phyloP scores from a whole-genome alignment of 805 yeast genomes.

The Saturnispora saitoi region DNA sequence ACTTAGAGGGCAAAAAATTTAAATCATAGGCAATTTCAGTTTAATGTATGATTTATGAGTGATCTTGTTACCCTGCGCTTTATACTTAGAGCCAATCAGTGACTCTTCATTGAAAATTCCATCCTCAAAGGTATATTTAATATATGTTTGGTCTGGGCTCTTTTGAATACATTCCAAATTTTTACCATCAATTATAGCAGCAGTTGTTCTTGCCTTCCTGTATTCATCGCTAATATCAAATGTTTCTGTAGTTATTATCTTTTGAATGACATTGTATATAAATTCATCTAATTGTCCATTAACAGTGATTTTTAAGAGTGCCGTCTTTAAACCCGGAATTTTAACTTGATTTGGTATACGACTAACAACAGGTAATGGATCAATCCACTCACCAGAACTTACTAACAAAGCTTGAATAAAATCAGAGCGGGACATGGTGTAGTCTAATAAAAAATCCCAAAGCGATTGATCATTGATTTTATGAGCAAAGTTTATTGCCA shows the following conservation, averaged over 20 bases:
- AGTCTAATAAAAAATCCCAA: conserved; percentile 68
- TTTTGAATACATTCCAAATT: conserved; percentile 8
- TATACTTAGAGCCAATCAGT: conserved; percentile 27
- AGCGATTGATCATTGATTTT: conserved; percentile 62
- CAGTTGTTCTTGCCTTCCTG: conserved; percentile 25
- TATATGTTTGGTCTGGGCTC: conserved; percentile 4
- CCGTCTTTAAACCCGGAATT: conserved; percentile 56
- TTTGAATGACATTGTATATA: conserved; percentile 48
- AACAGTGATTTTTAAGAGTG: conserved; percentile 51
- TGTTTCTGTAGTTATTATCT: conserved; percentile 47
- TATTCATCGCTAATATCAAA: conserved; percentile 28
- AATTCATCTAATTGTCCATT: conserved; percentile 50
- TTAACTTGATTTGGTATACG: conserved; percentile 53
- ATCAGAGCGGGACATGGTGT: conserved; percentile 63
- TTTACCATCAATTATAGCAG: conserved; percentile 24
- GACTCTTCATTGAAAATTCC: conserved; percentile 25
- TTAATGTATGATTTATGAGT: conserved; percentile 27
- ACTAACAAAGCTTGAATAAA: conserved; percentile 70
- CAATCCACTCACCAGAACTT: conserved; percentile 53
- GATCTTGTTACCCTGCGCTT: conserved; percentile 25
- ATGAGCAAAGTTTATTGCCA: conserved; percentile 74
- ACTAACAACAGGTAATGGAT: conserved; percentile 61
- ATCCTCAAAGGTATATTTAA: conserved; percentile 5
- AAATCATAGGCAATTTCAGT: conserved; percentile 10
- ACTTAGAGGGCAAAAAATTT: not conserved